Percentiles rank a stretch among this genome's conserved stretches.
Conservation (phyloP, 441 rosid species). For the Pelargonium australe region DNA sequence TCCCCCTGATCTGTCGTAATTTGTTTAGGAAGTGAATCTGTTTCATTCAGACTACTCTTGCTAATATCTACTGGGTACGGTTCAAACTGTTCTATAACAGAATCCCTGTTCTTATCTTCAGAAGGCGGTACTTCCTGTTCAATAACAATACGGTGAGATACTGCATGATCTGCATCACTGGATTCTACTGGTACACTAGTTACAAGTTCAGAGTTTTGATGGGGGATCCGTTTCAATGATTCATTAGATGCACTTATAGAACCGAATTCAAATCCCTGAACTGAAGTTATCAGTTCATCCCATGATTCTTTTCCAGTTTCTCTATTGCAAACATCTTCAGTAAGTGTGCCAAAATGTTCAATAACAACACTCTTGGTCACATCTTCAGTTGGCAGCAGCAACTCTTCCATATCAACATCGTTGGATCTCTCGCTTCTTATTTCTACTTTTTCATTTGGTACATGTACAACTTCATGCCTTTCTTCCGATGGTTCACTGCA, state of each 20-base stretch:
- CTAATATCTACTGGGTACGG: slow-evolving; percentile 20
- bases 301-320: slow-evolving; percentile 20
- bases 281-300: slow-evolving; percentile 23
- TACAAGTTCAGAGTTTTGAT: slow-evolving; percentile 9
- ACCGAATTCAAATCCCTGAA: slow-evolving; percentile 21
- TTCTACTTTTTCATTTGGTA: slow-evolving; percentile 15
- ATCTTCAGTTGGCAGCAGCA: slow-evolving; percentile 4
- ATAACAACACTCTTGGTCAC: slow-evolving; percentile 19
- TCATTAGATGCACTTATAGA: slow-evolving; percentile 19
- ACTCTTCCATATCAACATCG: slow-evolving; percentile 11
- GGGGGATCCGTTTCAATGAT: slow-evolving; percentile 18
- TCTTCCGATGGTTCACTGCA: slow-evolving; percentile 20
- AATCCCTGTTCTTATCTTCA: slow-evolving; percentile 21
- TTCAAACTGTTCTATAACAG: slow-evolving; percentile 29
- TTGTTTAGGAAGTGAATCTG: slow-evolving; percentile 25
- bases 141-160: slow-evolving; percentile 6
- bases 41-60: slow-evolving; percentile 10
- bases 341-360: slow-evolving; percentile 26
- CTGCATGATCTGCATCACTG: neutral
- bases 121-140: slow-evolving; percentile 9
- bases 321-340: slow-evolving; percentile 17
- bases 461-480: slow-evolving; percentile 16
- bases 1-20: slow-evolving; percentile 19
- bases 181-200: slow-evolving; percentile 2
- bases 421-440: slow-evolving; percentile 12